phyloP scores from a whole-genome alignment of 257 asterid species.

The Scutellaria minor region DNA sequence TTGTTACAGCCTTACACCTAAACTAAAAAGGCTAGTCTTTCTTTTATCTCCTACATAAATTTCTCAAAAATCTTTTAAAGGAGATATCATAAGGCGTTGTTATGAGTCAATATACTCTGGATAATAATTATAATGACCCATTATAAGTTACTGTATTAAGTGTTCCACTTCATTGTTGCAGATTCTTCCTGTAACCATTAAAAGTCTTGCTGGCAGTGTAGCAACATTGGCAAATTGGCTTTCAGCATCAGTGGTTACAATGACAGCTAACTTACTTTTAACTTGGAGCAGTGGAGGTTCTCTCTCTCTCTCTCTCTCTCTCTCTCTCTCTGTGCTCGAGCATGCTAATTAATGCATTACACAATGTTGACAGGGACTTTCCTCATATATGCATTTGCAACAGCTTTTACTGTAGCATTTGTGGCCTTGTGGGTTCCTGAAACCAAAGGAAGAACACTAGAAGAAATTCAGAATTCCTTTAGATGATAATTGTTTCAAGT shows the following conservation, averaged over 20 bases:
- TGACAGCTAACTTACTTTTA: conserved; percentile 82
- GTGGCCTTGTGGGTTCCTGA: conserved; percentile 83
- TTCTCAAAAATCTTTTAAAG: background rate
- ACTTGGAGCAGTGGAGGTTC: conserved; percentile 91
- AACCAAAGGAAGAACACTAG: conserved; percentile 88
- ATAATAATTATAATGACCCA: background rate
- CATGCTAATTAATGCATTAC: background rate
- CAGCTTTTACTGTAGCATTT: conserved; percentile 62
- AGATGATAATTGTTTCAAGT: conserved; percentile 42
- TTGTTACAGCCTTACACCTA: too few relatives aligned
- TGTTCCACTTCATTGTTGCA: conserved; percentile 40
- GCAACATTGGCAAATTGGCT: conserved; percentile 90
- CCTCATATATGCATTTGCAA: conserved; percentile 54
- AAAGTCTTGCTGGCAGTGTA: conserved; percentile 91
- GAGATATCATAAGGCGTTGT: background rate
- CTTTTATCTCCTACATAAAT: background rate
- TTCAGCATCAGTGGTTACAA: conserved; percentile 70
- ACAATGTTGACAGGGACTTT: conserved; percentile 70
- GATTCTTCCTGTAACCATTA: conserved; percentile 91
- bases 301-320: conserved; percentile 44
- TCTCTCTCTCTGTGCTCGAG: background rate
- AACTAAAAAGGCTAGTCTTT: too few relatives aligned
- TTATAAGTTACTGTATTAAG: background rate
- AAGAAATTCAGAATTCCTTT: conserved; percentile 74
- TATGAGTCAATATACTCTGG: background rate